Conservation (phyloP, 116 monocot genomes). For the Phalaenopsis hybrid region DNA sequence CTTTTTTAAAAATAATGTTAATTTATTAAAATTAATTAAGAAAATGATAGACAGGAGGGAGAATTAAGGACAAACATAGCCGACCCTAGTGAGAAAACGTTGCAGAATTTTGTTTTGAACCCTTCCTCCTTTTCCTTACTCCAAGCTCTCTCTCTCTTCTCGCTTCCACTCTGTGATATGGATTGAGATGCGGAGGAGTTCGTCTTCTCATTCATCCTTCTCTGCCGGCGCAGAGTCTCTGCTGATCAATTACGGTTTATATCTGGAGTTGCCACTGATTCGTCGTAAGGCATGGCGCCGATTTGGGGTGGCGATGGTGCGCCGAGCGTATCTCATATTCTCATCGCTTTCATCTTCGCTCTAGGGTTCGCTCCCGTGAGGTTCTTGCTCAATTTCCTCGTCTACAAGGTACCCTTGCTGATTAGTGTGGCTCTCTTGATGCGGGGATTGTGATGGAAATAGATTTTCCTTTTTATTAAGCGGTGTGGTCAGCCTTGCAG, state of each 20-base stretch:
- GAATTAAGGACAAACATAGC: too few relatives aligned
- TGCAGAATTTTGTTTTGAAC: too few relatives aligned
- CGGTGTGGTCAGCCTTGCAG: not conserved
- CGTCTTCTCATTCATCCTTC: not conserved
- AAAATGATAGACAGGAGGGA: too few relatives aligned
- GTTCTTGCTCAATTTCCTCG: not conserved
- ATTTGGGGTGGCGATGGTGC: not conserved
- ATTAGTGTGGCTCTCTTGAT: not conserved
- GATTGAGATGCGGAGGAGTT: not conserved
- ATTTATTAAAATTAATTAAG: too few relatives aligned
- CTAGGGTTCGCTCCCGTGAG: not conserved
- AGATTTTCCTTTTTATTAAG: not conserved
- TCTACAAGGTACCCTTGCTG: conserved; percentile 3
- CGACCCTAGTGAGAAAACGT: too few relatives aligned
- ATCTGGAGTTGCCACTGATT: not conserved
- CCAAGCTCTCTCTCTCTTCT: not conserved
- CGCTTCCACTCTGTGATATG: not conserved
- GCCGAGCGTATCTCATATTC: not conserved
- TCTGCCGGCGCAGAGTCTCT: not conserved
- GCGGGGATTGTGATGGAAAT: not conserved
- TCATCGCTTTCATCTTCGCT: not conserved
- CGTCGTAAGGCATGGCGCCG: not conserved
- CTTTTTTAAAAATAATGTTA: too few relatives aligned
- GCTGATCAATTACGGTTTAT: not conserved
- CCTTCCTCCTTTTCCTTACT: not conserved